Evolutionary conservation across 768 basidiomycete genomes (phyloP).

Genomic region (Artomyces pyxidatus): DNA sequence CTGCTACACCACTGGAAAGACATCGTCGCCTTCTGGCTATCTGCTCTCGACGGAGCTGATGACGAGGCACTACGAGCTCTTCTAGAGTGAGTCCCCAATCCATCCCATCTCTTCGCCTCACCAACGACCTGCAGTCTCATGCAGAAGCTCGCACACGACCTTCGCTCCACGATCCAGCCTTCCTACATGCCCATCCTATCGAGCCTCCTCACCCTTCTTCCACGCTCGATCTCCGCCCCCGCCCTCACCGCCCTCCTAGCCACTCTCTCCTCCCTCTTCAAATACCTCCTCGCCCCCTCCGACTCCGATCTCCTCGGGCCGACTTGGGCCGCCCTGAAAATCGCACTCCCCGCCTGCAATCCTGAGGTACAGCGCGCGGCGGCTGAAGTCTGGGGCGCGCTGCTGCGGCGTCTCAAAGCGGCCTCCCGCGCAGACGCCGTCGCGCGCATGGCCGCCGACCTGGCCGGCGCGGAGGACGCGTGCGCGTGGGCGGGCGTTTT

Average conservation of each 20-base stretch:
- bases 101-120: neutral
- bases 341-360: constrained; percentile 47
- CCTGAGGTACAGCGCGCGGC: constrained; percentile 69
- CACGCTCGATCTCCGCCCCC: constrained; percentile 48
- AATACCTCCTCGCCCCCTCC: constrained; percentile 61
- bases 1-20: constrained; percentile 75
- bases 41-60: constrained; percentile 47
- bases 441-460: constrained; percentile 40
- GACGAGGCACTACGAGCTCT: constrained; percentile 67
- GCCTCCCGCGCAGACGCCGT: constrained; percentile 50
- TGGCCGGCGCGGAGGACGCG: constrained; percentile 49
- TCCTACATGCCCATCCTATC: constrained; percentile 48
- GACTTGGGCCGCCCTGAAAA: constrained; percentile 51
- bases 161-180: constrained; percentile 68
- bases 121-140: constrained; percentile 46
- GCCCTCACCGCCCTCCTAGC: constrained; percentile 57
- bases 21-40: constrained; percentile 57
- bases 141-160: constrained; percentile 71
- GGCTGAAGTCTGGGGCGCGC: constrained; percentile 83
- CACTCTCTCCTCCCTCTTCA: constrained; percentile 63
- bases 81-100: constrained; percentile 54
- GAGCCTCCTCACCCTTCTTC: constrained; percentile 48
- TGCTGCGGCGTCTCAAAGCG: constrained; percentile 63
- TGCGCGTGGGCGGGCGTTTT: constrained; percentile 69
- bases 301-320: constrained; percentile 41